phyloP scores from a whole-genome alignment of 164 flowering plant species.

The Euptelea pleiosperma region DNA sequence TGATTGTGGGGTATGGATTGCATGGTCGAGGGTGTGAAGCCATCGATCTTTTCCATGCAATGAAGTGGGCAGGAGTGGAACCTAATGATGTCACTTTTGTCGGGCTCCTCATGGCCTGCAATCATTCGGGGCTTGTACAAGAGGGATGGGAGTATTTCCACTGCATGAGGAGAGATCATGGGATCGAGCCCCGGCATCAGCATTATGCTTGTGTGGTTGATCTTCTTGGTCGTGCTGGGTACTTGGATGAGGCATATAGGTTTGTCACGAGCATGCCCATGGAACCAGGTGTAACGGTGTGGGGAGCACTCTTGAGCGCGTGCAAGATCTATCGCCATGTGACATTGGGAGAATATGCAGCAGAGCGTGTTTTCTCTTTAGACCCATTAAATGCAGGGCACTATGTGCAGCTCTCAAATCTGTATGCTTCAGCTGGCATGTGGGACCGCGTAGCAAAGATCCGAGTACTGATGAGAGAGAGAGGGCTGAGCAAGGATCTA shows the following conservation, averaged over 20 bases:
- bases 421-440: slow-evolving; percentile 32
- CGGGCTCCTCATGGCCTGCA: slow-evolving; percentile 32
- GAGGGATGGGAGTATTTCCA: slow-evolving; percentile 34
- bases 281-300: slow-evolving; percentile 28
- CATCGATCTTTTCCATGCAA: slow-evolving; percentile 25
- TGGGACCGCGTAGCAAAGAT: slow-evolving; percentile 28
- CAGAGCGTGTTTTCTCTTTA: slow-evolving; percentile 22
- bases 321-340: slow-evolving; percentile 27
- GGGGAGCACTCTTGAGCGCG: slow-evolving; percentile 34
- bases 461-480: slow-evolving; percentile 27
- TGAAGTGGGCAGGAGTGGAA: slow-evolving; percentile 23
- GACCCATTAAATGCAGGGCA: slow-evolving; percentile 37
- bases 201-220: slow-evolving; percentile 38
- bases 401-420: slow-evolving; percentile 37
- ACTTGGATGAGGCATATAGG: slow-evolving; percentile 27
- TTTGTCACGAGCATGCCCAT: slow-evolving; percentile 31
- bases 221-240: slow-evolving; percentile 33
- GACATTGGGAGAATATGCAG: slow-evolving; percentile 28
- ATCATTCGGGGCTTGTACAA: slow-evolving; percentile 28
- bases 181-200: slow-evolving; percentile 36
- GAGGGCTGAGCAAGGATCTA: slow-evolving; percentile 26
- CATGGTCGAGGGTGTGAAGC: slow-evolving; percentile 35
- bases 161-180: slow-evolving; percentile 25
- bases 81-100: slow-evolving; percentile 38
- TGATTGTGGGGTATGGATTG: slow-evolving; percentile 33